A percentile compares a stretch with the other conserved stretches of the same genome.
These are phyloP conservation scores for Leucogyrophana mollusca DNA, from an alignment of 768 basidiomycete species.

Conservation along the genomic window DNA sequence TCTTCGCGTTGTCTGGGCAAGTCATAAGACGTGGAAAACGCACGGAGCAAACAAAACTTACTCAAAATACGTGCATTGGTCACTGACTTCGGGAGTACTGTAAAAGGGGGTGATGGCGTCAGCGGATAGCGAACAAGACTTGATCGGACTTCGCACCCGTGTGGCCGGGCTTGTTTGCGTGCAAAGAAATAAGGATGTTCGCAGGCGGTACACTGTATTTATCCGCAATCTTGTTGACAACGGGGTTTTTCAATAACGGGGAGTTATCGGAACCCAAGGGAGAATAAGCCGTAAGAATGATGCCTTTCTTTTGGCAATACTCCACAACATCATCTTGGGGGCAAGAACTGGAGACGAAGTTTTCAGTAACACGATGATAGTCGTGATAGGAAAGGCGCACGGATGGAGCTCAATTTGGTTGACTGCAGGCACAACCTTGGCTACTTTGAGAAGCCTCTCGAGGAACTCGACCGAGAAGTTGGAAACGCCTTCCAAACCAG, in stretches of 20 bases:
- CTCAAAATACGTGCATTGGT: conserved; percentile 58
- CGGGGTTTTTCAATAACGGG: conserved; percentile 57
- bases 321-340: conserved; percentile 63
- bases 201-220: conserved; percentile 57
- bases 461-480: conserved; percentile 69
- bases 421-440: conserved; percentile 60
- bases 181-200: conserved; percentile 65
- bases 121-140: neutral
- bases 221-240: conserved; percentile 57
- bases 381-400: conserved; percentile 29
- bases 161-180: conserved; percentile 62
- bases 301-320: conserved; percentile 59
- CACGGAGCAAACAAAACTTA: conserved; percentile 20
- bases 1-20: conserved; percentile 47
- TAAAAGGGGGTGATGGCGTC: neutral
- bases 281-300: conserved; percentile 72
- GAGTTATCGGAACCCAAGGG: conserved; percentile 70
- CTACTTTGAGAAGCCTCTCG: conserved; percentile 53
- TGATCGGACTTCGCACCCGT: conserved; percentile 33
- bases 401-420: conserved; percentile 80
- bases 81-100: conserved; percentile 74
- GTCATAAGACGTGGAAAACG: neutral
- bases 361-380: neutral
- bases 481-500: conserved; percentile 46
- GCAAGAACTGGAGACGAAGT: conserved; percentile 42